Evolutionary conservation across 31 red algal species (phyloP), one percentile per base, ranked within the genome.

Genomic region (Bonnemaisonia californica): DNA sequence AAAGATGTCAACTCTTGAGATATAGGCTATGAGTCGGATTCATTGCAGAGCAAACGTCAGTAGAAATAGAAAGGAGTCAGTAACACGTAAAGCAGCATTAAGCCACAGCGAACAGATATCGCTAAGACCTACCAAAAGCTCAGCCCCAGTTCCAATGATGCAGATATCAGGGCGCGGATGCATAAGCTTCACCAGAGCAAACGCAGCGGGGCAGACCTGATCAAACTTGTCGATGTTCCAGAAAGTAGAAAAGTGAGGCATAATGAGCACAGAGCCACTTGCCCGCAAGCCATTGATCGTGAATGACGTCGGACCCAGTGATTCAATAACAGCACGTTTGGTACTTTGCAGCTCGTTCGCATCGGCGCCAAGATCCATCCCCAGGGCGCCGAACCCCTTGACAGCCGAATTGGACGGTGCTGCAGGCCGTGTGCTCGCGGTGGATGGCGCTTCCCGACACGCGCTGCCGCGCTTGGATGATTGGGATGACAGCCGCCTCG

Each of bases 101-200:
- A n/a, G n/a, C n/a, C n/a, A n/a, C n/a, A n/a, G n/a, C n/a, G n/a
- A n/a, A n/a, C n/a, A n/a, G n/a, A n/a, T n/a, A n/a, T n/a, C n/a
- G n/a, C n/a, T n/a, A n/a, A 19, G 41, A 87, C 83, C 3, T 87
- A 87, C 83, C 72, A 78, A 38, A 28, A 76, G 67, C 58, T 54
- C 41, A 30, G 73, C 64, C 30, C 85, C 85, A 2, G 85, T 89
- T 3, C 85, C 85, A 8, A 89, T 61, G 45, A 89, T 32, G 13
- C 77, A 18, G 24, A 89, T 74, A 28, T 89, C 85, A n/a, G 85
- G 85, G 1, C 85, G 75, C 30, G 85, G 85, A 9, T 38, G 23
- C 30, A 89, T 65, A 38, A 90, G 61, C 47, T 90, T 82, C 7
- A 83, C 62, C 7, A 90, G 48, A n/a, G 87, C 87, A 58, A 90